Evolutionary conservation across 352 stramenopile species (phyloP), one percentile per base, ranked within the genome.

Genomic region (Phytophthora chlamydospora): DNA sequence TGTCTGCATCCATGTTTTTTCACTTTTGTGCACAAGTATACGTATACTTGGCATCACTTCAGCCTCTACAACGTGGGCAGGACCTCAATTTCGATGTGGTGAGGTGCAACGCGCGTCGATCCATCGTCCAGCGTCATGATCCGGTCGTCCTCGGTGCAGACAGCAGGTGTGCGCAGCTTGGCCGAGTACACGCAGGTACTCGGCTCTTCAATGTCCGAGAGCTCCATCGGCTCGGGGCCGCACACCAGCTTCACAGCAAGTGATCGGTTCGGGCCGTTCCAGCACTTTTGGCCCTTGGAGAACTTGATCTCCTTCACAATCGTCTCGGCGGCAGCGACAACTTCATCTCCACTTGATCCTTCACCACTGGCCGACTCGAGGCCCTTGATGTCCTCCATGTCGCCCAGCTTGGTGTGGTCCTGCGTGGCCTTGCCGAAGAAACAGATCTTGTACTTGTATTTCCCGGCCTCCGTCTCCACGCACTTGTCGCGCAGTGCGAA

Each of bases 401-500:
- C 38, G 33, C 90, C 90, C 11, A 97, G 46, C 21, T 78, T 91
- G 36, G 77, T 95, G 14, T 49, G 48, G 49, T 96, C 89, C 56
- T 97, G 91, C 19, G 85, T 91, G 9, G 90, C 86, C 11, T 76
- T 75, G 29, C 84, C 87, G 52, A 93, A 97, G 16, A 92, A 87
- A 67, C 90, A 97, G 16, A 94, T 62, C 35, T 83, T 80, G 73
- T 97, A 97, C 50, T 52, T 89, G 76, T 97, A 97, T 53, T 94
- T 55, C 9, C 83, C 81, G 14, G 85, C 68, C 6, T 77, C 62
- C 3, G 73, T 76, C 39, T 90, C 76, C 19, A 95, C 76, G 45
- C 89, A 97, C 54, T 85, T 71, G 45, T 91, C 83, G 0, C 76
- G 69, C 27, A 97, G 52, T 16, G 74, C 67, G 44, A 89, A 88